Conservation (phyloP, 768 basidiomycete species). For the Amylocystis lapponica region DNA sequence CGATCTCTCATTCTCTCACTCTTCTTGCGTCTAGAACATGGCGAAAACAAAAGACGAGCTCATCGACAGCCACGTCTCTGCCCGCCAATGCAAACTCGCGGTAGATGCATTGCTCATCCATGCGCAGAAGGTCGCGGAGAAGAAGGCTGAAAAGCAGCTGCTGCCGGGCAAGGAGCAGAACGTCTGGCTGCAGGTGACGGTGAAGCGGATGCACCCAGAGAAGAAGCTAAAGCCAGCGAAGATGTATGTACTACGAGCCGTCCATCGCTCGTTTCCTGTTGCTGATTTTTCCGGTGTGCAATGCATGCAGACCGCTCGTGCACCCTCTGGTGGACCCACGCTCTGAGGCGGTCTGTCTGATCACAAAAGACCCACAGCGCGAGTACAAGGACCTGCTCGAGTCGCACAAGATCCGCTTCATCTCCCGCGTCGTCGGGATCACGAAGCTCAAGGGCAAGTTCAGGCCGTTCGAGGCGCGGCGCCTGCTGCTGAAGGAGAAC, state of each 20-base stretch:
- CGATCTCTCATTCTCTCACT: too few relatives aligned
- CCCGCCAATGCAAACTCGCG: constrained; percentile 70
- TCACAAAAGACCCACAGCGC: constrained; percentile 94
- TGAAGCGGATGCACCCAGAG: constrained; percentile 74
- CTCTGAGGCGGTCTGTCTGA: constrained; percentile 75
- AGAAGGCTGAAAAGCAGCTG: constrained; percentile 70
- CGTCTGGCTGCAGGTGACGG: constrained; percentile 84
- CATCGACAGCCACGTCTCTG: constrained; percentile 66
- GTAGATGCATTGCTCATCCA: constrained; percentile 74
- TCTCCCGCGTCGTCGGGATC: constrained; percentile 86
- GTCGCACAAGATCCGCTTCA: constrained; percentile 75
- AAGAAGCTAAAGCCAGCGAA: constrained; percentile 75
- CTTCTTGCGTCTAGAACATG: not conserved
- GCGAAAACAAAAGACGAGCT: constrained; percentile 29
- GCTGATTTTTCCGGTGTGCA: not conserved
- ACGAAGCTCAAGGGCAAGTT: constrained; percentile 93
- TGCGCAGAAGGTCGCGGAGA: constrained; percentile 53
- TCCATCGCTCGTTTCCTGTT: too few relatives aligned
- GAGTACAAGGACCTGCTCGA: constrained; percentile 93
- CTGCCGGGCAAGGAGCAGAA: constrained; percentile 74
- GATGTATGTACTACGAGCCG: constrained; percentile 55
- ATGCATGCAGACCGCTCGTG: constrained; percentile 61
- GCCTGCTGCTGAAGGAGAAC: constrained; percentile 82
- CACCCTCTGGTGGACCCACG: constrained; percentile 84
- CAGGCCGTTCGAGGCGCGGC: constrained; percentile 75